Percentiles rank a stretch among this genome's conserved stretches.
Evolutionary conservation across 257 asterid species (phyloP).

Genomic region (Linderniella brevidens): DNA sequence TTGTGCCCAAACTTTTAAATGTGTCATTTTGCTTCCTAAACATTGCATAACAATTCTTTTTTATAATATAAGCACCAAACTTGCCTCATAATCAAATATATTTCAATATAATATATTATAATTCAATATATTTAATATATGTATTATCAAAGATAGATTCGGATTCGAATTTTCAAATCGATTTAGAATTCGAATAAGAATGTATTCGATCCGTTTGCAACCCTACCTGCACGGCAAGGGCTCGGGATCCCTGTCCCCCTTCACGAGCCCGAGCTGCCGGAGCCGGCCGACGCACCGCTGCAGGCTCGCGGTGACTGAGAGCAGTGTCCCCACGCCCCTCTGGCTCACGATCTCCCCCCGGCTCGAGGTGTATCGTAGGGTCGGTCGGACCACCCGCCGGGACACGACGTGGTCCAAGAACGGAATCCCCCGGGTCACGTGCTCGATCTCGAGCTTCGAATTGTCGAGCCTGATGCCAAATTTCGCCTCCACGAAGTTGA

Average conservation of each 20-base stretch:
- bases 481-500: conserved; percentile 43
- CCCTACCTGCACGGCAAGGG: conserved; percentile 95
- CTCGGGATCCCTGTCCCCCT: conserved; percentile 89
- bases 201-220: too few species aligned
- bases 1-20: too few species aligned
- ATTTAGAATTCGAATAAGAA: too few species aligned
- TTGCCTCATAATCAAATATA: too few species aligned
- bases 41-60: too few species aligned
- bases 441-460: conserved; percentile 72
- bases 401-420: conserved; percentile 74
- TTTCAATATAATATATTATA: too few species aligned
- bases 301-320: conserved; percentile 76
- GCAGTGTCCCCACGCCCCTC: conserved; percentile 88
- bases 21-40: too few species aligned
- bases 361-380: conserved; percentile 74
- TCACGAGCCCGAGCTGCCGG: conserved; percentile 55
- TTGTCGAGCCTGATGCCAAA: conserved; percentile 60
- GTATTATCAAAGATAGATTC: too few species aligned
- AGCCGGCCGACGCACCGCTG: conserved; percentile 75
- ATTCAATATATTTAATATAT: too few species aligned
- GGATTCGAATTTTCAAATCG: too few species aligned
- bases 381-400: conserved; percentile 79
- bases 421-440: conserved; percentile 67
- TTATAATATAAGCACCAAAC: too few species aligned
- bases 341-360: conserved; percentile 73